phyloP scores from a whole-genome alignment of 768 basidiomycete species.

The Lentinula sp. region DNA sequence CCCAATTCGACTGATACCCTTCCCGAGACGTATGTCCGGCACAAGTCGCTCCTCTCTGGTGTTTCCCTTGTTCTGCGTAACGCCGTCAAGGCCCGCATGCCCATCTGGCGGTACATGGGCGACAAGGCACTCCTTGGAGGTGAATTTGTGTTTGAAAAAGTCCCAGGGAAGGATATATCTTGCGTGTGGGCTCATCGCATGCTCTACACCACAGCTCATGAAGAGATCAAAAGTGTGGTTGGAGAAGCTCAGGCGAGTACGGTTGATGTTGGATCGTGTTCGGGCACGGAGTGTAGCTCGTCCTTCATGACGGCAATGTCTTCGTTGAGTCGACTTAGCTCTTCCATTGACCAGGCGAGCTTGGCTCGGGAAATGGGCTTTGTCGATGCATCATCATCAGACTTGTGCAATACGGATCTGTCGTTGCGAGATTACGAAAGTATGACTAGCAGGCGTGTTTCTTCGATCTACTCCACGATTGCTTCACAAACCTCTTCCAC shows the following conservation, averaged over 20 bases:
- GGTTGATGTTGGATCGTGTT: neutral
- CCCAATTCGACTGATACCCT: neutral
- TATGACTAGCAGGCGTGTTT: neutral
- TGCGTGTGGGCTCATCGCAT: constrained; percentile 61
- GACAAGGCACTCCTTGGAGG: constrained; percentile 62
- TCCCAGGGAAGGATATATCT: constrained; percentile 47
- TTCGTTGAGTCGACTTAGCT: neutral
- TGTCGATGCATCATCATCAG: neutral
- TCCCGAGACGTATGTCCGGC: constrained; percentile 33
- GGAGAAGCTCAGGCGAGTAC: constrained; percentile 27
- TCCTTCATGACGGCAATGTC: neutral
- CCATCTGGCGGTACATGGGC: constrained; percentile 53
- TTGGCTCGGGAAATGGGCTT: neutral
- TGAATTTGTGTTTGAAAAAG: constrained; percentile 54
- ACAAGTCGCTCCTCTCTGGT: constrained; percentile 39
- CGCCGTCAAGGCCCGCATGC: constrained; percentile 53
- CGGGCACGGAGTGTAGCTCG: neutral
- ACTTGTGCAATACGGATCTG: neutral
- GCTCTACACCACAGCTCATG: constrained; percentile 51
- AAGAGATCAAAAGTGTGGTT: constrained; percentile 49
- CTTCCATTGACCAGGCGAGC: neutral
- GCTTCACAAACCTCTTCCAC: neutral
- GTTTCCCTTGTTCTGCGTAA: constrained; percentile 52
- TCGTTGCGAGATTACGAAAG: neutral
- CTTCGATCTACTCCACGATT: neutral